Conservation (phyloP, 805 yeast genomes). For the Ogataea kodamae region DNA sequence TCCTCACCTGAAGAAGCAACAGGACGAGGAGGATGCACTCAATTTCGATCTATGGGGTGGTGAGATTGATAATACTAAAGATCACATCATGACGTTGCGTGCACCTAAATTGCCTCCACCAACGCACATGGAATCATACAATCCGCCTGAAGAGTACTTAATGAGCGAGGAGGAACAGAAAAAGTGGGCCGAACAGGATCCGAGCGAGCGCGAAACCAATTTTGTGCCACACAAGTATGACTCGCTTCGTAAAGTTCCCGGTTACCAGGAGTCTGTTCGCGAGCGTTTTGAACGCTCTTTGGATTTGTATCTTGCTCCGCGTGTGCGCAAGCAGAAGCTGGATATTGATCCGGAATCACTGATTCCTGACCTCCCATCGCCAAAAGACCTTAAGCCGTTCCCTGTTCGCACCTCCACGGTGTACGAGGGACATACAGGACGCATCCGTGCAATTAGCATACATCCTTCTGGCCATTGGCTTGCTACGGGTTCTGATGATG, state of each 20-base stretch:
- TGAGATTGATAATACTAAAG: constrained; percentile 50
- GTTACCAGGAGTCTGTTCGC: constrained; percentile 77
- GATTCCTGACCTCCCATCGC: constrained; percentile 94
- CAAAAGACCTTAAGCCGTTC: constrained; percentile 94
- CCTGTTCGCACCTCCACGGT: constrained; percentile 86
- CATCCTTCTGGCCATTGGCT: constrained; percentile 92
- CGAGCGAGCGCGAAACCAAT: constrained; percentile 72
- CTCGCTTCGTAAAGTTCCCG: constrained; percentile 89
- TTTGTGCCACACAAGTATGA: constrained; percentile 78
- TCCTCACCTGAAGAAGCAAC: constrained; percentile 52
- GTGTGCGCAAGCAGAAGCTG: constrained; percentile 85
- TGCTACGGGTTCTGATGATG: constrained; percentile 98
- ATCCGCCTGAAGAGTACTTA: constrained; percentile 95
- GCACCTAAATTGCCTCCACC: constrained; percentile 98
- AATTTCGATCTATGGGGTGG: constrained; percentile 86
- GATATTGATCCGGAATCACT: constrained; percentile 95
- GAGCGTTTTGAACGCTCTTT: constrained; percentile 93
- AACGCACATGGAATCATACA: constrained; percentile 92
- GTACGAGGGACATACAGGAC: constrained; percentile 79
- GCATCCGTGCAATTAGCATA: constrained; percentile 75
- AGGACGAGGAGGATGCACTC: constrained; percentile 45
- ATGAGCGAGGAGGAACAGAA: constrained; percentile 72
- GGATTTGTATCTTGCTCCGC: constrained; percentile 93
- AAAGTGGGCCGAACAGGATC: constrained; percentile 66
- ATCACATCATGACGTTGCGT: constrained; percentile 85